Conservation (phyloP, 2,329 filamentous ascomycete genomes). For the Hypoxylon sp. region DNA sequence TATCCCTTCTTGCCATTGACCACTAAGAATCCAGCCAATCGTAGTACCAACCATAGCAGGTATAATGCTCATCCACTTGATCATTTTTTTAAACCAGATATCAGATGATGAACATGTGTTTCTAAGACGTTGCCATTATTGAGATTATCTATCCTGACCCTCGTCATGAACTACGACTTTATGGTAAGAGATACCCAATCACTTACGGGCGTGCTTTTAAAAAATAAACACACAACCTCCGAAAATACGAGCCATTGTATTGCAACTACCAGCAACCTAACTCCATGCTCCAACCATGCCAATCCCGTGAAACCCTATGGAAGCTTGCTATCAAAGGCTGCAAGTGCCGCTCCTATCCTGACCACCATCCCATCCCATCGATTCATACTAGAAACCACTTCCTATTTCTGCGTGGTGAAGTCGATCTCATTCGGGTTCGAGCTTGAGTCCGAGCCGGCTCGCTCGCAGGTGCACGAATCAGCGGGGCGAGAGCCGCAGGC, state of each 20-base stretch:
- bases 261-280: slow-evolving; percentile 20
- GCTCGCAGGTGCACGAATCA: slow-evolving; percentile 86
- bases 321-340: slow-evolving; percentile 2
- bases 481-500: slow-evolving; percentile 53
- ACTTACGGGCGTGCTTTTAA: background rate
- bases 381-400: background rate
- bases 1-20: background rate
- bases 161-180: background rate
- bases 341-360: background rate
- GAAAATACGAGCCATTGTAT: slow-evolving; percentile 14
- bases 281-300: slow-evolving; percentile 26
- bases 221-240: background rate
- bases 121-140: background rate
- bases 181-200: background rate
- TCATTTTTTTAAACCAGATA: background rate
- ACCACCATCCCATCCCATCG: background rate
- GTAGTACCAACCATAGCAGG: background rate
- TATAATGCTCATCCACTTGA: background rate
- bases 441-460: slow-evolving; percentile 73
- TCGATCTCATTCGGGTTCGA: slow-evolving; percentile 82
- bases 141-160: background rate
- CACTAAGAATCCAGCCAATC: background rate
- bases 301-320: slow-evolving; percentile 9
- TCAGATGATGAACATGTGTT: slow-evolving; percentile 1
- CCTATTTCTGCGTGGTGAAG: slow-evolving; percentile 80